phyloP scores from a whole-genome alignment of 2,329 filamentous ascomycete species.

The Parastagonospora avenae region DNA sequence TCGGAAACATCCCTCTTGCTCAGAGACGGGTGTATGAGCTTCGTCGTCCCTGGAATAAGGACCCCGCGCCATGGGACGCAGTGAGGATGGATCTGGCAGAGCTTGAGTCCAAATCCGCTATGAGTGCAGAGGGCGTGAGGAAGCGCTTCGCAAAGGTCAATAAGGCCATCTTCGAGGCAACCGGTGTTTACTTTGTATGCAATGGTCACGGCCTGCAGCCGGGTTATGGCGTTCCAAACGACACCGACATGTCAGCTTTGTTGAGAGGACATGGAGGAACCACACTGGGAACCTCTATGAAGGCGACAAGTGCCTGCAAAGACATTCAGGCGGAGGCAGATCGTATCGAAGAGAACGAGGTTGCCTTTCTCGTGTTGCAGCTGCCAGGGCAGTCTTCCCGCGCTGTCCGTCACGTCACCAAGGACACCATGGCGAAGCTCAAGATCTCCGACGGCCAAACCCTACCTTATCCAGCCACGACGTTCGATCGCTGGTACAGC shows the following conservation, averaged over 20 bases:
- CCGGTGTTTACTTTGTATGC: slow-evolving; percentile 14
- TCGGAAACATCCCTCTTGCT: not conserved
- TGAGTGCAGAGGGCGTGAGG: slow-evolving; percentile 6
- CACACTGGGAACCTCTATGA: too few relatives aligned
- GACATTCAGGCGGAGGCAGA: too few relatives aligned
- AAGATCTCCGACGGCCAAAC: not conserved
- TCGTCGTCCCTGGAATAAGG: not conserved
- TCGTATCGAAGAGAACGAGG: too few relatives aligned
- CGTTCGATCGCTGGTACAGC: slow-evolving; percentile 7
- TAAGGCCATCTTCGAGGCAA: slow-evolving; percentile 8
- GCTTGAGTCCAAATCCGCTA: not conserved
- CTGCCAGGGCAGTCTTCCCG: not conserved
- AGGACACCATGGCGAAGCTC: not conserved
- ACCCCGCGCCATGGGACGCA: not conserved
- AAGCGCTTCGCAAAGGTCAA: slow-evolving; percentile 18
- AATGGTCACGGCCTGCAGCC: slow-evolving; percentile 1
- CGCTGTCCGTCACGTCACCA: not conserved
- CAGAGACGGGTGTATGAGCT: not conserved
- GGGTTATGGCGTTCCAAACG: slow-evolving; percentile 1
- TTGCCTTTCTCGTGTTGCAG: too few relatives aligned
- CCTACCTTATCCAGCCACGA: not conserved
- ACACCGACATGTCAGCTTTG: not conserved
- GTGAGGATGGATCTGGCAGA: not conserved
- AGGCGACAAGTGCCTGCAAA: too few relatives aligned
- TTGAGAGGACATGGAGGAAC: too few relatives aligned